phyloP scores from a whole-genome alignment of 192 early-diverging fungal genomes.

The Glomus cerebriforme region DNA sequence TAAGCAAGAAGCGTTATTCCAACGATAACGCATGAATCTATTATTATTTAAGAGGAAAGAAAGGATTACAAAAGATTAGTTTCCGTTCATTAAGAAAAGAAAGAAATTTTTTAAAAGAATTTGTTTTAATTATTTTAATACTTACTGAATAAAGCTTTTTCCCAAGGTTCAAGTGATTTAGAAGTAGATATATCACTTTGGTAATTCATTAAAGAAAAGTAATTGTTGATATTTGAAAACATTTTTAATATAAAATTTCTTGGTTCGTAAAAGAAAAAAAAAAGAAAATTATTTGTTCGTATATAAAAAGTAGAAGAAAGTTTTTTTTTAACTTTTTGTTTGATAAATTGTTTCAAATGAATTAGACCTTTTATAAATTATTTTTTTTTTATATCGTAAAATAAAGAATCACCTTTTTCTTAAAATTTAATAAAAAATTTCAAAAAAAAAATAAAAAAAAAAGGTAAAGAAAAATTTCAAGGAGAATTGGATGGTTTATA shows the following conservation, averaged over 20 bases:
- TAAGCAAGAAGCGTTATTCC: background rate
- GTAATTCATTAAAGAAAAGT: background rate
- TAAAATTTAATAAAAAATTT: too few relatives aligned
- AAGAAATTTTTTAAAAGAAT: too few relatives aligned
- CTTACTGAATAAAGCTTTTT: conserved; percentile 5
- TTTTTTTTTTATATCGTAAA: too few relatives aligned
- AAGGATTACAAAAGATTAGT: too few relatives aligned
- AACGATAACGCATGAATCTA: background rate
- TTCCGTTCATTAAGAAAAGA: too few relatives aligned
- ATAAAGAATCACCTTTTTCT: too few relatives aligned
- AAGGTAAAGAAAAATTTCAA: too few relatives aligned
- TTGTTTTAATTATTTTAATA: background rate
- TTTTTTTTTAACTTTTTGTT: too few relatives aligned
- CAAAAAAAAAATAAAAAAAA: too few relatives aligned
- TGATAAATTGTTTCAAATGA: too few relatives aligned
- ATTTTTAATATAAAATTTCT: background rate
- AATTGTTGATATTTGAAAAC: background rate
- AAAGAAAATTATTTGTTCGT: background rate
- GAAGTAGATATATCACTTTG: conserved; percentile 4
- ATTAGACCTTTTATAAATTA: too few relatives aligned
- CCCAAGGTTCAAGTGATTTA: conserved; percentile 4
- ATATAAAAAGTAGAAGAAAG: background rate
- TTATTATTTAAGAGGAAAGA: background rate
- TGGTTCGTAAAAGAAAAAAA: background rate
- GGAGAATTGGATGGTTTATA: too few relatives aligned